Evolutionary conservation across 176 grass and related monocot species (phyloP), one percentile per base, ranked within the genome.

Genomic region (Urochloa ruziziensis): DNA sequence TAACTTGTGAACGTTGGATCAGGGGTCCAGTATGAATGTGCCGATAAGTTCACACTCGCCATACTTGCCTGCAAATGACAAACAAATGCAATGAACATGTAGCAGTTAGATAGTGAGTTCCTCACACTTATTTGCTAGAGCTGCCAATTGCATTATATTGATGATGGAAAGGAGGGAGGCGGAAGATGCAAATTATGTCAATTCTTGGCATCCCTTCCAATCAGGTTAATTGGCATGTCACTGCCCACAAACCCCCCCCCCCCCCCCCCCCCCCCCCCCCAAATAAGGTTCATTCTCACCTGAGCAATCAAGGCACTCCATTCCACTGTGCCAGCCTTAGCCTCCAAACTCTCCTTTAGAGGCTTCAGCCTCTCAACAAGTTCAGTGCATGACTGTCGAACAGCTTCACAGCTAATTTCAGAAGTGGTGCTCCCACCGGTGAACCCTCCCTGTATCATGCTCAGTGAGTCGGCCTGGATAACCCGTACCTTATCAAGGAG

Each of bases 341-440:
- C 81, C 82, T 94, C 84, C 36, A 90, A 35, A 35, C 47, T 69
- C 43, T 97, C 90, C 54, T 97, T 97, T 35, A 97, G 28, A 61
- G 92, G 77, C 33, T 88, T 94, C 24, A 97, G 48, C 44, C 95
- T 86, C 80, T 89, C 86, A 4, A 91, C 84, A 40, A 94, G 86
- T 42, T 42, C 34, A 21, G 14, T 39, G 30, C 95, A 94, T 4
- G 92, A 82, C 24, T 81, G 65, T 4, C 83, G 80, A 81, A 94
- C 90, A 0, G 95, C 95, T 59, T 85, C 95, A 59, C 95, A 93
- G 34, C 92, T 94, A 18, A 32, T 79, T 70, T 97, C 92, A 43
- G 95, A 97, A 69, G 90, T 93, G 16, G 88, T 94, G 80, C 95
- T 97, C n/a, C 95, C 95, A n/a, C 73, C 88, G 33, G 92, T 97